phyloP scores from a whole-genome alignment of 495 filamentous ascomycete genomes.

The Aspergillus bertholletiae region DNA sequence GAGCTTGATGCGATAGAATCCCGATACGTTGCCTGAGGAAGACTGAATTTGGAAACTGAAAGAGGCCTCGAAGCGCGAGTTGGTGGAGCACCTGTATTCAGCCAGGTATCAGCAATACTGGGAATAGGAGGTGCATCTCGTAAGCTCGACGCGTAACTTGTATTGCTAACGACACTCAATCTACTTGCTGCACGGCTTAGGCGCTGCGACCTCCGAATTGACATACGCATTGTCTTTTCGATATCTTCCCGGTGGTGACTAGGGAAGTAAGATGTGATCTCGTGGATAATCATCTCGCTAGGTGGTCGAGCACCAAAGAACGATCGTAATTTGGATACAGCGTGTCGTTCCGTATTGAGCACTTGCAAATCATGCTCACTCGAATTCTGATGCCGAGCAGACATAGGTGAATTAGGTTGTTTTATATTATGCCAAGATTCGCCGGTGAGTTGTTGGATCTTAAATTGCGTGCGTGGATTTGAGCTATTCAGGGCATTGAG shows the following conservation, averaged over 20 bases:
- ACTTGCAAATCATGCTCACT: constrained; percentile 46
- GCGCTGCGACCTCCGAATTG: constrained; percentile 81
- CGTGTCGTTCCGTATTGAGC: constrained; percentile 41
- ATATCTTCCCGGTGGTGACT: constrained; percentile 90
- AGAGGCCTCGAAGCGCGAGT: constrained; percentile 52
- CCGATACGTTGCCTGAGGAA: constrained; percentile 61
- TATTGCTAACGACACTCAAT: constrained; percentile 88
- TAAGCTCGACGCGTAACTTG: constrained; percentile 86
- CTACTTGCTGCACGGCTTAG: constrained; percentile 89
- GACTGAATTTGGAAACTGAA: constrained; percentile 58
- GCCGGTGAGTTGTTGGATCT: constrained; percentile 79
- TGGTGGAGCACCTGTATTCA: constrained; percentile 50
- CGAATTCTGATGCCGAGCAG: constrained; percentile 56
- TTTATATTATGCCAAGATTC: constrained; percentile 79
- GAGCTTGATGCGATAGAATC: constrained; percentile 86
- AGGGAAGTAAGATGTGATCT: constrained; percentile 94
- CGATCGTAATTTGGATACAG: constrained; percentile 57
- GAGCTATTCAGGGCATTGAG: constrained; percentile 59
- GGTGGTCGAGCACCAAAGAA: constrained; percentile 93
- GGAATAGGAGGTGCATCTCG: constrained; percentile 87
- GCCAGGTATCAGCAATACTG: constrained; percentile 93
- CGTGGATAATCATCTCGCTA: constrained; percentile 94
- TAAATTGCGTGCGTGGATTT: constrained; percentile 63
- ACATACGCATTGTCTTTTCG: constrained; percentile 87
- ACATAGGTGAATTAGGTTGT: constrained; percentile 76